These are phyloP conservation scores for Colletotrichum sp. DNA, from an alignment of 2,329 filamentous ascomycete species.

Conservation along the genomic window DNA sequence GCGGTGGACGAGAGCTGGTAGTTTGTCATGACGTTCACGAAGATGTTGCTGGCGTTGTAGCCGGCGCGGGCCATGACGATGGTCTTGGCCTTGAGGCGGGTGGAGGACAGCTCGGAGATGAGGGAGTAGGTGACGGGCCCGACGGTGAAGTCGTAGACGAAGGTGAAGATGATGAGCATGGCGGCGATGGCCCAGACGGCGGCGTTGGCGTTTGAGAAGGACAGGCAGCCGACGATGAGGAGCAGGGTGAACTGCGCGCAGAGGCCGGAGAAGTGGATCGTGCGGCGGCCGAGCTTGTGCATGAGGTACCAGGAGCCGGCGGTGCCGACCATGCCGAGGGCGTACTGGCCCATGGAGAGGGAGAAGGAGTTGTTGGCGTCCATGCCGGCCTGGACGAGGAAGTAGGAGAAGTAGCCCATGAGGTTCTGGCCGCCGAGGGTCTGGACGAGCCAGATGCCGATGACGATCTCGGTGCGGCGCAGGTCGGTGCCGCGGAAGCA, in stretches of 20 bases:
- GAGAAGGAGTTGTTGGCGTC: slow-evolving; percentile 47
- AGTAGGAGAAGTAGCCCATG: slow-evolving; percentile 36
- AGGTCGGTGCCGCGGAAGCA: slow-evolving; percentile 58
- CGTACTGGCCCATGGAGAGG: slow-evolving; percentile 52
- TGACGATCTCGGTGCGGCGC: slow-evolving; percentile 58
- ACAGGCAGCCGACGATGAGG: slow-evolving; percentile 43
- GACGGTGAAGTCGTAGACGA: slow-evolving; percentile 59
- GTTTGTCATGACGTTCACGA: slow-evolving; percentile 54
- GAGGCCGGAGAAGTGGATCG: slow-evolving; percentile 52
- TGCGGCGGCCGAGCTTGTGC: slow-evolving; percentile 53
- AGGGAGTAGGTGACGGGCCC: slow-evolving; percentile 60
- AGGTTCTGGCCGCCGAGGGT: slow-evolving; percentile 53
- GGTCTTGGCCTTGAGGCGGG: slow-evolving; percentile 59
- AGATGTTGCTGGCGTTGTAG: slow-evolving; percentile 56
- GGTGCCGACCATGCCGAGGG: slow-evolving; percentile 56
- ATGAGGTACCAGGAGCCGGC: slow-evolving; percentile 56
- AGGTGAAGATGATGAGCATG: slow-evolving; percentile 57
- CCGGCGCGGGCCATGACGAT: slow-evolving; percentile 54
- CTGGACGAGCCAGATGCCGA: slow-evolving; percentile 54
- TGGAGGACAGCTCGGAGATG: slow-evolving; percentile 58
- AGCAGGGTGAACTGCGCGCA: slow-evolving; percentile 44
- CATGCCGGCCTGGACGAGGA: slow-evolving; percentile 49
- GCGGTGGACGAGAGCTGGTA: slow-evolving; percentile 51
- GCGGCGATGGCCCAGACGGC: slow-evolving; percentile 48
- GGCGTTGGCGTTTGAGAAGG: slow-evolving; percentile 36